Evolutionary conservation across 2,329 filamentous ascomycete genomes (phyloP).

Genomic region (Paramyrothecium sp.): DNA sequence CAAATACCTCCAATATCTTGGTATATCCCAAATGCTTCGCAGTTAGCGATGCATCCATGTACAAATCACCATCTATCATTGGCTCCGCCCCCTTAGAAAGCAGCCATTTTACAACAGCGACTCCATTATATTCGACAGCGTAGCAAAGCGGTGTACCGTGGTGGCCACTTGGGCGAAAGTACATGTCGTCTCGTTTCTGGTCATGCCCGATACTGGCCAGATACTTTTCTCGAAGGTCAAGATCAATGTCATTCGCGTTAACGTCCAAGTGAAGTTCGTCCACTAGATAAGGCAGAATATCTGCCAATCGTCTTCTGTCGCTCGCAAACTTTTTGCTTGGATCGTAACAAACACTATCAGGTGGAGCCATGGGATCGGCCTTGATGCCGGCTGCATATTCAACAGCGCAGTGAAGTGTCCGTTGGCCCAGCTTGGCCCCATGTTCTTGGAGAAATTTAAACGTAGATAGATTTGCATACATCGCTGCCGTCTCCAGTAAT

Average conservation of each 20-base stretch:
- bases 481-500: slow-evolving; percentile 3
- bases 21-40: too few species aligned
- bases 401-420: slow-evolving; percentile 1
- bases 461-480: slow-evolving; percentile 2
- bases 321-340: not conserved
- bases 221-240: not conserved
- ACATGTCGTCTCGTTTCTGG: too few species aligned
- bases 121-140: not conserved
- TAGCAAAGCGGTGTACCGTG: not conserved
- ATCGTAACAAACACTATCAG: not conserved
- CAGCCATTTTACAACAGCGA: not conserved
- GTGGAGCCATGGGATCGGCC: not conserved
- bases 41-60: too few species aligned
- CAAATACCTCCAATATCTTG: too few species aligned
- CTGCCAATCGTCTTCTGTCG: not conserved
- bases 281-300: slow-evolving; percentile 7
- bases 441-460: not conserved
- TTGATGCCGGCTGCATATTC: not conserved
- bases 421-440: not conserved
- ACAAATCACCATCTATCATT: too few species aligned
- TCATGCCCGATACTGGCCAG: too few species aligned
- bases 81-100: not conserved
- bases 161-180: not conserved
- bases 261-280: slow-evolving; percentile 3
- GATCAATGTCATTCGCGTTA: not conserved